Evolutionary conservation across 805 yeast genomes (phyloP).

Genomic region (Candida tallmaniae): DNA sequence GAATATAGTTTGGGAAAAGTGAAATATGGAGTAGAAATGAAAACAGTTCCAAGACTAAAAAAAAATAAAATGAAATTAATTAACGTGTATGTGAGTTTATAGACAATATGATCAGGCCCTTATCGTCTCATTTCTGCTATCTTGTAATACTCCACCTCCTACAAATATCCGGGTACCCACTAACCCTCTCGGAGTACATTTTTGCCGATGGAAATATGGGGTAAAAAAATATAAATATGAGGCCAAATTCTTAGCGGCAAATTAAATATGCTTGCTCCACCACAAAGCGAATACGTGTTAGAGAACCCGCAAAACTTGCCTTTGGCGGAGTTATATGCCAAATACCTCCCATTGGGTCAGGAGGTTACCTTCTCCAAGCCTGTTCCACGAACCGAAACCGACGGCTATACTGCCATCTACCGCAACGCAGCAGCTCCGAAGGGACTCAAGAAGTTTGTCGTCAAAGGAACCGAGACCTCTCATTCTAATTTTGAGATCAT

Average conservation of each 20-base stretch:
- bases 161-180: too few species aligned
- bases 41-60: too few species aligned
- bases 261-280: conserved; percentile 1
- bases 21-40: too few species aligned
- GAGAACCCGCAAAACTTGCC: conserved; percentile 10
- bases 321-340: conserved; percentile 7
- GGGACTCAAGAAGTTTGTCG: conserved; percentile 17
- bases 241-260: background rate
- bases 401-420: conserved; percentile 27
- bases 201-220: background rate
- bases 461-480: conserved; percentile 35
- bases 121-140: too few species aligned
- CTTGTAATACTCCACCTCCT: too few species aligned
- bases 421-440: conserved; percentile 15
- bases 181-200: too few species aligned
- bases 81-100: too few species aligned
- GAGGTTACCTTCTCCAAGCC: conserved; percentile 4
- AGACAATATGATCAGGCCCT: too few species aligned
- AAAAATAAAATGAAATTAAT: too few species aligned
- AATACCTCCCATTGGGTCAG: conserved; percentile 6
- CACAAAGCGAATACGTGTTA: conserved; percentile 10
- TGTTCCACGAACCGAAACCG: conserved; percentile 15
- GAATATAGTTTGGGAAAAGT: too few species aligned
- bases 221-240: background rate
- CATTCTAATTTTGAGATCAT: conserved; percentile 29